Evolutionary conservation across 2,329 filamentous ascomycete species (phyloP).

Genomic region (Hypomyces rosellus): DNA sequence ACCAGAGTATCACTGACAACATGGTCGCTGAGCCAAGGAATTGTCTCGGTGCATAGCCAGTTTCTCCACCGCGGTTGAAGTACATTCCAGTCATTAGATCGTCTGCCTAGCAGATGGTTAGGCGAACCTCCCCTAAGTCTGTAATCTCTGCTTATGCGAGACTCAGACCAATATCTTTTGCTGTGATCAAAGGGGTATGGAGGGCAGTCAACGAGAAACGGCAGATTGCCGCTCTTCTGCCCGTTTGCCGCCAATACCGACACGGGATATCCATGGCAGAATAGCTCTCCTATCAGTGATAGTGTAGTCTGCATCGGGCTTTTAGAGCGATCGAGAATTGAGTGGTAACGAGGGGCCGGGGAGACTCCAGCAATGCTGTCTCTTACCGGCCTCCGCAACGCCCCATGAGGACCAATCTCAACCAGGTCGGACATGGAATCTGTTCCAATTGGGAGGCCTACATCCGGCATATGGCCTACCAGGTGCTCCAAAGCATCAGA

Average conservation of each 20-base stretch:
- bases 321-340: not conserved
- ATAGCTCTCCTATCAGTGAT: constrained; percentile 4
- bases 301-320: not conserved
- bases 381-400: not conserved
- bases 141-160: constrained; percentile 11
- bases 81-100: constrained; percentile 22
- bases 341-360: not conserved
- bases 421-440: not conserved
- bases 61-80: constrained; percentile 31
- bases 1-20: constrained; percentile 31
- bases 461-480: too few species aligned
- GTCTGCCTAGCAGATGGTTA: constrained; percentile 25
- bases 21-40: constrained; percentile 42
- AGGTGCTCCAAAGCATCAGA: not conserved
- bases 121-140: constrained; percentile 19
- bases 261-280: not conserved
- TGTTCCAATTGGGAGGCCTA: too few species aligned
- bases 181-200: constrained; percentile 15
- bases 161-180: constrained; percentile 9
- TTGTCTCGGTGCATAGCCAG: constrained; percentile 11
- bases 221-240: not conserved
- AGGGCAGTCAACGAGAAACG: constrained; percentile 11
- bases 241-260: constrained; percentile 1
- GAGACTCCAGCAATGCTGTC: too few species aligned
- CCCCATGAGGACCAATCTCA: constrained; percentile 7